Conservation (phyloP, 345 rosid genomes). For the Schrenkiella parvula region DNA sequence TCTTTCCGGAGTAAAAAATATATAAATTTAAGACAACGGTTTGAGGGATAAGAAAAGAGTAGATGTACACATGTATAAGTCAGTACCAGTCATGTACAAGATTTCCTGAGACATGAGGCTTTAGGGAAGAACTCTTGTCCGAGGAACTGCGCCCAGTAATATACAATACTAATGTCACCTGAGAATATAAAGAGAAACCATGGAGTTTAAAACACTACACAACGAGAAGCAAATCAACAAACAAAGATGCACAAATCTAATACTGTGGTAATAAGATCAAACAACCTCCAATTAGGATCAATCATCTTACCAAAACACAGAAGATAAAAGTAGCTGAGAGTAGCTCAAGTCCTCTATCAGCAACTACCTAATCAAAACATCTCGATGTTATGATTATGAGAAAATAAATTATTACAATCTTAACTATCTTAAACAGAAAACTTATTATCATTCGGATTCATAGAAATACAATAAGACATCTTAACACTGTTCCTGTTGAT, state of each 20-base stretch:
- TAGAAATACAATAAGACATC: not conserved
- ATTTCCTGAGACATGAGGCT: constrained; percentile 73
- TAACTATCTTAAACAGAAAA: too few species aligned
- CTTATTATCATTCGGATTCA: not conserved
- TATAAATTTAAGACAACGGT: not conserved
- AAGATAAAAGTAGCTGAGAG: constrained; percentile 70
- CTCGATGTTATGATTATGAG: not conserved
- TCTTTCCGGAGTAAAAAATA: not conserved
- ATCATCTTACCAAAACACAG: constrained; percentile 64
- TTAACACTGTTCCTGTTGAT: not conserved
- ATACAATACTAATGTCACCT: constrained; percentile 61
- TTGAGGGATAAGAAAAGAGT: not conserved
- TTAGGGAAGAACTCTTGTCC: constrained; percentile 60
- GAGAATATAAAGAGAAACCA: constrained; percentile 15
- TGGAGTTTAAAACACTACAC: not conserved
- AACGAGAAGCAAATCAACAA: not conserved
- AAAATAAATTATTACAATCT: not conserved
- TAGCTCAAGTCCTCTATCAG: constrained; percentile 82
- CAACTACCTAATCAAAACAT: constrained; percentile 49
- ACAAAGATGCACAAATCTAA: not conserved
- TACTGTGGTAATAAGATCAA: not conserved
- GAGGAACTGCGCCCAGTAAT: constrained; percentile 59
- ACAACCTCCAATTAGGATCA: not conserved
- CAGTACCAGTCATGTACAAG: constrained; percentile 72
- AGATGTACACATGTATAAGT: not conserved